Conservation (phyloP, 1,284 basidiomycete genomes). For the Amylostereum areolatum region DNA sequence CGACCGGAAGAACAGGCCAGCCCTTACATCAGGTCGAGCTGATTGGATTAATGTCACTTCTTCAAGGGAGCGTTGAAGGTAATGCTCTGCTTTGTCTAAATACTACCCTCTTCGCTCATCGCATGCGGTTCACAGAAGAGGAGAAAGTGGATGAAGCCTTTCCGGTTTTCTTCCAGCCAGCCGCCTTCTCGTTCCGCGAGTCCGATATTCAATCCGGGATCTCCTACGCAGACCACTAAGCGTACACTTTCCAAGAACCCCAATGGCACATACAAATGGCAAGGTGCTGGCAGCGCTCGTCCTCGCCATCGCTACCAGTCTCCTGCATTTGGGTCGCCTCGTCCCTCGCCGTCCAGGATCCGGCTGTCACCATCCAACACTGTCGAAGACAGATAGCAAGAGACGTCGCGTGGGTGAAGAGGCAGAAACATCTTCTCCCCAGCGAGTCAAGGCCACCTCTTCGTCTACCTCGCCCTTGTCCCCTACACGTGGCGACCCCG, state of each 20-base stretch:
- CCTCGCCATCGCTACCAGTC: constrained; percentile 61
- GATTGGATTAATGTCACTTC: constrained; percentile 10
- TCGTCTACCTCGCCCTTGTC: constrained; percentile 1
- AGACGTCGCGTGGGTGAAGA: constrained; percentile 52
- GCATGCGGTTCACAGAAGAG: constrained; percentile 4
- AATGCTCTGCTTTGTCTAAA: constrained; percentile 1
- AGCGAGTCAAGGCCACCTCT: constrained; percentile 17
- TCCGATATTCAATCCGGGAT: constrained; percentile 25
- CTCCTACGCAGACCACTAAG: constrained; percentile 28
- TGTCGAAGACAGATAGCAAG: constrained; percentile 43
- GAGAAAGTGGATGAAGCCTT: constrained; percentile 35
- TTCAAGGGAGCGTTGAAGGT: constrained; percentile 13
- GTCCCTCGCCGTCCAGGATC: constrained; percentile 32
- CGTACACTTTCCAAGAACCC: constrained; percentile 62
- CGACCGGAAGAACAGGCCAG: constrained; percentile 33
- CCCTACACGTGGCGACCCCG: constrained; percentile 6
- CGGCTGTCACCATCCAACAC: constrained; percentile 32
- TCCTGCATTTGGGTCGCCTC: constrained; percentile 55
- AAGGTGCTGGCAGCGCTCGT: constrained; percentile 63
- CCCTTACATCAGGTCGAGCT: constrained; percentile 25
- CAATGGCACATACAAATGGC: constrained; percentile 63
- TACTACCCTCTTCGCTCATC: constrained; percentile 1
- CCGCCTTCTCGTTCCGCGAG: constrained; percentile 39
- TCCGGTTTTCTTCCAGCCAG: constrained; percentile 49
- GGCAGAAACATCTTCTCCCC: constrained; percentile 24